These are phyloP conservation scores for Boechera divaricarpa DNA, from an alignment of 345 rosid species.

Conservation along the genomic window DNA sequence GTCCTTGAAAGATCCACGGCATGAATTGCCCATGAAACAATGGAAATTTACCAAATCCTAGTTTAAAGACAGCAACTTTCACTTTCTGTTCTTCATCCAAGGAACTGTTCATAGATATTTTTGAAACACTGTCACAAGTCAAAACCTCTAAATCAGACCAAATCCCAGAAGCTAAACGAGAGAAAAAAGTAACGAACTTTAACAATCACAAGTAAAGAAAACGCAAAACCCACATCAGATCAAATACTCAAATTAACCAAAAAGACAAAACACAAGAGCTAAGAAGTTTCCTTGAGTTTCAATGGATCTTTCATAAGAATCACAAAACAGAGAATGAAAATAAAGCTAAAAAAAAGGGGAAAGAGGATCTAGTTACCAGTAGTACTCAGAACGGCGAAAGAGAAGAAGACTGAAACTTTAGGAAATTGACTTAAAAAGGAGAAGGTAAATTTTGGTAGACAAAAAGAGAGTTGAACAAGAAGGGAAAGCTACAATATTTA, in stretches of 20 bases:
- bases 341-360: background rate
- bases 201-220: slow-evolving; percentile 24
- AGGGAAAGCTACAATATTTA: slow-evolving; percentile 32
- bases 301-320: background rate
- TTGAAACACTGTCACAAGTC: slow-evolving; percentile 21
- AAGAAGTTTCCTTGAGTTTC: slow-evolving; percentile 2
- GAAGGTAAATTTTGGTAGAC: slow-evolving; percentile 3
- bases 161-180: background rate
- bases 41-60: slow-evolving; percentile 35
- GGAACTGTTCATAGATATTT: slow-evolving; percentile 41
- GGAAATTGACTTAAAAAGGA: slow-evolving; percentile 26
- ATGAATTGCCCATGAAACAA: slow-evolving; percentile 99
- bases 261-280: slow-evolving; percentile 15
- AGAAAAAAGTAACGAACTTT: slow-evolving; percentile 17
- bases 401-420: slow-evolving; percentile 26
- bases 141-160: slow-evolving; percentile 16
- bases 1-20: slow-evolving; percentile 90
- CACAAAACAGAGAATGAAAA: slow-evolving; percentile 9
- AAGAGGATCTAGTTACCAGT: slow-evolving; percentile 34
- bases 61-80: slow-evolving; percentile 36
- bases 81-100: slow-evolving; percentile 50
- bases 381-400: slow-evolving; percentile 6
- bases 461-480: slow-evolving; percentile 26
- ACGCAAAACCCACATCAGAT: slow-evolving; percentile 28
- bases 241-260: slow-evolving; percentile 19